Evolutionary conservation across 352 stramenopile species (phyloP).

Genomic region (Phytophthora syringae): DNA sequence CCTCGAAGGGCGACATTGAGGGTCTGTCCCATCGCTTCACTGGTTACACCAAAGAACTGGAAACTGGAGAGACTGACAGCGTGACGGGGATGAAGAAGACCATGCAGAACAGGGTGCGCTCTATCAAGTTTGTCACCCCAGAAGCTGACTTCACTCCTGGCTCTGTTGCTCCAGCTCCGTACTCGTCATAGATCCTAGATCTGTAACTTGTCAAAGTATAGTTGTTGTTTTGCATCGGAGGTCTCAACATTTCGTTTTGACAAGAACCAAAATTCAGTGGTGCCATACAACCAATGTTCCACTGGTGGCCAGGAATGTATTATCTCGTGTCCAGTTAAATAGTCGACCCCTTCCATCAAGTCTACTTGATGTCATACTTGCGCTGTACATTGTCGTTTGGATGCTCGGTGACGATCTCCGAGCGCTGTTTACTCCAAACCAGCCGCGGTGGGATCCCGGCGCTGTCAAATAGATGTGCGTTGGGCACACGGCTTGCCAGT

Average conservation of each 20-base stretch:
- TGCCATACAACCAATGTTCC: too few species aligned
- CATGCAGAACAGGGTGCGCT: slow-evolving; percentile 36
- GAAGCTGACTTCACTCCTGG: slow-evolving; percentile 21
- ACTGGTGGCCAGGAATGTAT: too few species aligned
- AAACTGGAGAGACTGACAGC: slow-evolving; percentile 6
- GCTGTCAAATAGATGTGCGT: slow-evolving; percentile 80
- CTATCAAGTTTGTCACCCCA: slow-evolving; percentile 26
- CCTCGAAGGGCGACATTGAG: slow-evolving; percentile 2
- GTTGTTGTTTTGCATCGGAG: background rate
- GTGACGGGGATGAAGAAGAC: slow-evolving; percentile 24
- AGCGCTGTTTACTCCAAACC: slow-evolving; percentile 80
- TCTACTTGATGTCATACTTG: slow-evolving; percentile 66
- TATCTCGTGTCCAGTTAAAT: too few species aligned
- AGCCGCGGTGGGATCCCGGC: slow-evolving; percentile 60
- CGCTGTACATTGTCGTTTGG: slow-evolving; percentile 63
- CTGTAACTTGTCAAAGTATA: slow-evolving; percentile 5
- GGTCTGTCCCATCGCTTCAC: slow-evolving; percentile 36
- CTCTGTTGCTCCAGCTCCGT: slow-evolving; percentile 27
- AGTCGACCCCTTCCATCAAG: background rate
- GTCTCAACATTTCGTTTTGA: too few species aligned
- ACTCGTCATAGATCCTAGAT: slow-evolving; percentile 26
- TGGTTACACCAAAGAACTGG: slow-evolving; percentile 38
- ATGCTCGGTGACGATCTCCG: slow-evolving; percentile 50
- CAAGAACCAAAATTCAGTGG: too few species aligned
- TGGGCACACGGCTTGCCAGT: slow-evolving; percentile 64